These are phyloP conservation scores for Diphasiastrum complanatum DNA, from an alignment of 83 land plant genomes.

Conservation along the genomic window DNA sequence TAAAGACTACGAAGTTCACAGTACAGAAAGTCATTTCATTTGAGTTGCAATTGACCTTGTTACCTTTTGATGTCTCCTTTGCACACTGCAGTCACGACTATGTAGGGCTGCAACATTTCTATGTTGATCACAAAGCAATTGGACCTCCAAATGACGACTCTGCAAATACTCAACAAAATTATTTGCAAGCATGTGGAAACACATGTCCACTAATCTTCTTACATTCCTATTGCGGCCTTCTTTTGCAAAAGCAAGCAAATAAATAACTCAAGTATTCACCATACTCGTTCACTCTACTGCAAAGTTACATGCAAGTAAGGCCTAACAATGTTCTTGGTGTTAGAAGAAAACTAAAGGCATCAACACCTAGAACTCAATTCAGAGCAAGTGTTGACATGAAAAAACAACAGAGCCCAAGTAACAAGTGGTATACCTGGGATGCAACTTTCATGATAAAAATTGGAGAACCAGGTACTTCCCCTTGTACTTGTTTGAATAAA, in stretches of 20 bases:
- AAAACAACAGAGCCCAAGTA: not conserved
- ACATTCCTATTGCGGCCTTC: not conserved
- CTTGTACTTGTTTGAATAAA: conserved; percentile 97
- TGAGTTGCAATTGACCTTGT: too few species aligned
- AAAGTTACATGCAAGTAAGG: too few species aligned
- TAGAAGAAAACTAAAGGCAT: conserved; percentile 8
- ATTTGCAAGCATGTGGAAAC: not conserved
- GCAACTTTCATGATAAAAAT: conserved; percentile 99
- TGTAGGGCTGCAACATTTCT: conserved; percentile 98
- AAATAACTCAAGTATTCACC: conserved; percentile 2
- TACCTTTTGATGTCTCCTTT: conserved; percentile 93
- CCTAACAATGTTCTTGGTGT: not conserved
- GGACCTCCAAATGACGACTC: conserved; percentile 98
- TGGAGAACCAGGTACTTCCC: conserved; percentile 99
- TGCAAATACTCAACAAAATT: conserved; percentile 12
- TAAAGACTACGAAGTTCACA: too few species aligned
- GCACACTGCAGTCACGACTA: conserved; percentile 96
- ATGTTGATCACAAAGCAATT: conserved; percentile 83
- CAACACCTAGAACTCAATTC: too few species aligned
- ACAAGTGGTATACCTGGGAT: conserved; percentile 65
- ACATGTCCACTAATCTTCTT: not conserved
- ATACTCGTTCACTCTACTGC: not conserved
- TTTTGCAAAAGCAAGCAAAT: conserved; percentile 2
- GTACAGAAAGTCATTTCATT: too few species aligned
- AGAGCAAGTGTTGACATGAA: too few species aligned